These are phyloP conservation scores for Areca catechu DNA, from an alignment of 176 grass and related monocot species.

Conservation along the genomic window DNA sequence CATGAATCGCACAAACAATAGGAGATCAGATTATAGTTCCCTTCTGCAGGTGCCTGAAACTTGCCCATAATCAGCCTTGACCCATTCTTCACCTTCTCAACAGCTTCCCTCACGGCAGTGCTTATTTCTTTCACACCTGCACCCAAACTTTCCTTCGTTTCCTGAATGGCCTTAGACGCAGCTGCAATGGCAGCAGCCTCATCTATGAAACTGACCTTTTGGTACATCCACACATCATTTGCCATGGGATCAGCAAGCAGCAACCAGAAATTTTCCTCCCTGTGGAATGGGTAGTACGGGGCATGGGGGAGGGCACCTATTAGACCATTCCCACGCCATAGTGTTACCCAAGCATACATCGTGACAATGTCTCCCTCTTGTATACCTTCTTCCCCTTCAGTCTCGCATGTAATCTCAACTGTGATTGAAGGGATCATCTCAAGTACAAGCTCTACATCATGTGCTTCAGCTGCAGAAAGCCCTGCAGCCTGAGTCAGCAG, in stretches of 20 bases:
- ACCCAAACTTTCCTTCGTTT: conserved; percentile 77
- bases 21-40: conserved; percentile 62
- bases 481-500: conserved; percentile 75
- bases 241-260: conserved; percentile 52
- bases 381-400: conserved; percentile 92
- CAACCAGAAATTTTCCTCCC: conserved; percentile 98
- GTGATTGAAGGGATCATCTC: conserved; percentile 92
- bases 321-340: conserved; percentile 64
- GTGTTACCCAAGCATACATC: conserved; percentile 93
- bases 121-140: conserved; percentile 56
- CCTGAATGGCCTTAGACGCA: conserved; percentile 88
- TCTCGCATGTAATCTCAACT: conserved; percentile 88
- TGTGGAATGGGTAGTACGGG: conserved; percentile 73
- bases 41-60: conserved; percentile 72
- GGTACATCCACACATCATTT: conserved; percentile 92
- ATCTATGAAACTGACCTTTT: conserved; percentile 94
- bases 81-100: conserved; percentile 87
- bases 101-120: conserved; percentile 54
- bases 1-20: conserved; percentile 72
- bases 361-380: conserved; percentile 93
- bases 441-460: conserved; percentile 66
- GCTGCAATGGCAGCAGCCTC: conserved; percentile 63
- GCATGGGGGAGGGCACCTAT: conserved; percentile 73
- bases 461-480: conserved; percentile 47
- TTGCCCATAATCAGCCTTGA: conserved; percentile 87